A percentile compares a stretch with the other conserved stretches of the same genome.
Conservation (phyloP, 2,329 filamentous ascomycete genomes). For the Fusarium bulbicola region DNA sequence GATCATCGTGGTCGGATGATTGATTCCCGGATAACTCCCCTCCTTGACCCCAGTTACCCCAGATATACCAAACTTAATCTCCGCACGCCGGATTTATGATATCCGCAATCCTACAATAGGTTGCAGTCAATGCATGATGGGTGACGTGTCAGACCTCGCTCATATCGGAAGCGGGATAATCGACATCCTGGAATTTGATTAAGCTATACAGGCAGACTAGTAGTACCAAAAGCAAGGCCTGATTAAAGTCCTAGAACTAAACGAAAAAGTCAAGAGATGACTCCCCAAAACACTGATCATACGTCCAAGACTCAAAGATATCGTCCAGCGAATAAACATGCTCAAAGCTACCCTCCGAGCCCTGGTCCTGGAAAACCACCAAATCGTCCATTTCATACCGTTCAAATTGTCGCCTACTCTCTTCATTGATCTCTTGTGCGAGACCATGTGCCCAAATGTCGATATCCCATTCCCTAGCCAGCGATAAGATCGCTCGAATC, state of each 20-base stretch:
- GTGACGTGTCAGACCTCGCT: not conserved
- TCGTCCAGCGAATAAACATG: slow-evolving; percentile 21
- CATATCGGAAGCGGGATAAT: not conserved
- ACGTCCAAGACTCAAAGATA: slow-evolving; percentile 28
- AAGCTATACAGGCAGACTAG: not conserved
- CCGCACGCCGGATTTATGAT: not conserved
- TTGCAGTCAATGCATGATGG: not conserved
- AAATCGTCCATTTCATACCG: slow-evolving; percentile 19
- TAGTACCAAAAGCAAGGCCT: not conserved
- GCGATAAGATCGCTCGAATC: slow-evolving; percentile 19
- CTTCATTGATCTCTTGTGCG: slow-evolving; percentile 16
- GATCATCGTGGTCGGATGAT: not conserved
- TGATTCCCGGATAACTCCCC: not conserved
- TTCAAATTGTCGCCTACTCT: slow-evolving; percentile 19
- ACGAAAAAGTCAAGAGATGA: slow-evolving; percentile 22
- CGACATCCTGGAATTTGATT: not conserved
- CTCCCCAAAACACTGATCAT: slow-evolving; percentile 22
- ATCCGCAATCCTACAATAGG: not conserved
- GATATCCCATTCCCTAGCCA: slow-evolving; percentile 25
- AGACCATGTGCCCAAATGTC: slow-evolving; percentile 19
- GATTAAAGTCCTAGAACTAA: not conserved
- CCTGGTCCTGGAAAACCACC: not conserved
- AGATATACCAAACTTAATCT: not conserved
- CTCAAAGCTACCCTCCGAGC: not conserved
- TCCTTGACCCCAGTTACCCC: not conserved